These are phyloP conservation scores for Xylariaceae sp. DNA, from an alignment of 2,329 filamentous ascomycete species.

Conservation along the genomic window DNA sequence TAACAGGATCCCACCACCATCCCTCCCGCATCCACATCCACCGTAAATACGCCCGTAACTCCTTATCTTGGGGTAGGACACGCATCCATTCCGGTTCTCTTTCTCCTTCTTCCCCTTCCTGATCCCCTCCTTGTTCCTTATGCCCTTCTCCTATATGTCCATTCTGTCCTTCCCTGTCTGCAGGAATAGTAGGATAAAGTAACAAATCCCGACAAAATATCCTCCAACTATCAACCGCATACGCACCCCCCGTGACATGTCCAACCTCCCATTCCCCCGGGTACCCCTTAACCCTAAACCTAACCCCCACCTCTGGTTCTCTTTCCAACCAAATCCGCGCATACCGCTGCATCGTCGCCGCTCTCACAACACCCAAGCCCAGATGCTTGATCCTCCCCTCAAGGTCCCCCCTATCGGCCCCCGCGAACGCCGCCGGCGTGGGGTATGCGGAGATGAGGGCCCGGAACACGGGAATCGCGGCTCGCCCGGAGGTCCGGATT, in stretches of 20 bases:
- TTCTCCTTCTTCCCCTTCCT: too few relatives aligned
- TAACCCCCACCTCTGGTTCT: constrained; percentile 54
- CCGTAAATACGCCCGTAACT: constrained; percentile 75
- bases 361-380: constrained; percentile 46
- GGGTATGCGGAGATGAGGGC: constrained; percentile 63
- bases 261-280: constrained; percentile 72
- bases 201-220: constrained; percentile 85
- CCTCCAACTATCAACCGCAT: constrained; percentile 84
- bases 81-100: constrained; percentile 84
- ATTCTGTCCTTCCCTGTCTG: too few relatives aligned
- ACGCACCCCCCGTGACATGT: constrained; percentile 74
- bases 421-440: constrained; percentile 56
- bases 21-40: constrained; percentile 93
- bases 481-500: constrained; percentile 69
- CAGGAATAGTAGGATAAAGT: too few relatives aligned
- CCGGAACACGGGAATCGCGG: constrained; percentile 72
- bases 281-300: constrained; percentile 36
- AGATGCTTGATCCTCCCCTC: constrained; percentile 60
- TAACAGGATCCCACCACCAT: constrained; percentile 71
- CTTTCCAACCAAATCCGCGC: constrained; percentile 61
- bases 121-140: too few relatives aligned
- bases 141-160: too few relatives aligned
- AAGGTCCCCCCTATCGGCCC: constrained; percentile 52
- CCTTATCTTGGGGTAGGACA: constrained; percentile 77
- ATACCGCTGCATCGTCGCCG: constrained; percentile 62